Evolutionary conservation across 768 basidiomycete species (phyloP).

Genomic region (Chlorophyllum brunneum): DNA sequence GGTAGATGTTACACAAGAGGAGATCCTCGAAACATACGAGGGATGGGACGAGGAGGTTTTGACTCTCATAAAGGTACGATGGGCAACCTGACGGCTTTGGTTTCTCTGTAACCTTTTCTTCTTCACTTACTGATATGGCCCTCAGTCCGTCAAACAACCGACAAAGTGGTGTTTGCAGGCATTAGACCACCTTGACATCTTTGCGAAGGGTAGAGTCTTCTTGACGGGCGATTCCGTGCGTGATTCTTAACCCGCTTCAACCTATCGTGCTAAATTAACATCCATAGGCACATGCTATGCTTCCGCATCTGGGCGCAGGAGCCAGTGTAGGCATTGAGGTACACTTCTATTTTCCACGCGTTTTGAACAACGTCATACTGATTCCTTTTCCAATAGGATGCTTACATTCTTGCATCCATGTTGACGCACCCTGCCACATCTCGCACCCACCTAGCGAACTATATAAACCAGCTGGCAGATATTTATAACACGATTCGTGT

Average conservation of each 20-base stretch:
- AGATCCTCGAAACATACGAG: constrained; percentile 12
- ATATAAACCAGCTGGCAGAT: constrained; percentile 16
- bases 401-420: constrained; percentile 32
- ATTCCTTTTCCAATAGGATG: constrained; percentile 32
- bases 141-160: constrained; percentile 18
- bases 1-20: constrained; percentile 12
- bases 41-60: constrained; percentile 15
- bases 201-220: constrained; percentile 16
- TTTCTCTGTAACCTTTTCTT: too few relatives aligned
- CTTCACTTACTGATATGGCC: background rate
- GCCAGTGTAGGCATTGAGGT: constrained; percentile 48
- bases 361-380: constrained; percentile 25
- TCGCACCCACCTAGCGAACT: constrained; percentile 17
- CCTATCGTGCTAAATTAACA: background rate
- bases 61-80: constrained; percentile 13
- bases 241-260: background rate
- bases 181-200: constrained; percentile 16
- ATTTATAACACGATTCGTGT: constrained; percentile 24
- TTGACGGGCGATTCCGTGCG: constrained; percentile 22
- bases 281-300: constrained; percentile 40
- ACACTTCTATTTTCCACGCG: background rate
- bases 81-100: too few relatives aligned
- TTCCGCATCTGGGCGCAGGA: constrained; percentile 43
- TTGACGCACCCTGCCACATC: constrained; percentile 31
- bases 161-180: constrained; percentile 20